Evolutionary conservation across 768 basidiomycete genomes (phyloP).

Genomic region (Boletus subcaerulescens): DNA sequence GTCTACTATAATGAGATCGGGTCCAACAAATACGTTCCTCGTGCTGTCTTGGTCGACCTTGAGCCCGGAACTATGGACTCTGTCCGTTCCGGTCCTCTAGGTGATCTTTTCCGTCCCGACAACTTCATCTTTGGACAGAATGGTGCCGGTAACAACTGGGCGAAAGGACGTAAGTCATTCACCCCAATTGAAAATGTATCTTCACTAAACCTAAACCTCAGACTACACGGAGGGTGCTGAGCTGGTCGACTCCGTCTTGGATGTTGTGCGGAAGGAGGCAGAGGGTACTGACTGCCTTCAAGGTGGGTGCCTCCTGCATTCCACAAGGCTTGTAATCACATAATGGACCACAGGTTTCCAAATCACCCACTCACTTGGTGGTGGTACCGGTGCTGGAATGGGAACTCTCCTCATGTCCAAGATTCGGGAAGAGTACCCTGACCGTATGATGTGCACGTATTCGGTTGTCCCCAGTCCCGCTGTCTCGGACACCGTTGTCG

Average conservation of each 20-base stretch:
- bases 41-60: conserved; percentile 94
- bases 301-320: conserved; percentile 50
- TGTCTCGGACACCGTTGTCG: conserved; percentile 98
- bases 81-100: conserved; percentile 85
- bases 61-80: conserved; percentile 98
- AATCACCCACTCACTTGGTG: conserved; percentile 97
- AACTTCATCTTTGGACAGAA: conserved; percentile 98
- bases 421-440: conserved; percentile 98
- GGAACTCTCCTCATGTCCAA: conserved; percentile 98
- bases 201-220: not conserved
- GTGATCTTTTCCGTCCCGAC: conserved; percentile 92
- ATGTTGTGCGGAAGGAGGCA: conserved; percentile 98
- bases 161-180: conserved; percentile 88
- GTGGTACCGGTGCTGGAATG: conserved; percentile 99
- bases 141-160: conserved; percentile 99
- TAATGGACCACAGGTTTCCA: conserved; percentile 73
- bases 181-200: not conserved
- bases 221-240: conserved; percentile 96
- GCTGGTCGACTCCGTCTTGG: conserved; percentile 95
- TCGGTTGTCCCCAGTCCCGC: conserved; percentile 97
- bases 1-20: conserved; percentile 98
- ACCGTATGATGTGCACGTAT: conserved; percentile 99
- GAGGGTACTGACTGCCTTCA: conserved; percentile 97
- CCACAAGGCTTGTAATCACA: conserved; percentile 4
- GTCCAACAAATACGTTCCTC: conserved; percentile 96